Evolutionary conservation across 306 rosid genomes (phyloP).

Genomic region (Vachellia collinsii): DNA sequence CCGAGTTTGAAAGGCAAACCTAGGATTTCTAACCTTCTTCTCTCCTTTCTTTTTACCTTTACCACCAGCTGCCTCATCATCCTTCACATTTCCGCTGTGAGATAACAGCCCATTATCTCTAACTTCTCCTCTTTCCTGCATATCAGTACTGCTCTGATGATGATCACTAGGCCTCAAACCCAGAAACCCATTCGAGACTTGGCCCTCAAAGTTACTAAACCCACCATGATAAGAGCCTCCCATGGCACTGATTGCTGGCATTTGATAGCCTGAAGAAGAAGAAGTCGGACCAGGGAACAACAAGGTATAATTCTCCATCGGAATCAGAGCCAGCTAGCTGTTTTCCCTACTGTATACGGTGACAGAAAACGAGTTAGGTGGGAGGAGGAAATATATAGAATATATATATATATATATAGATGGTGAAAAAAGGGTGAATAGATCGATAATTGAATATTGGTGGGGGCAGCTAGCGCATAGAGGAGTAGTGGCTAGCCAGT

Average conservation of each 20-base stretch:
- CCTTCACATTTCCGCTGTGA: background rate
- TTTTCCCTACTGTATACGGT: background rate
- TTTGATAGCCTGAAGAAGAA: conserved; percentile 33
- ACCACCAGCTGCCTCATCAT: background rate
- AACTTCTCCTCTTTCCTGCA: conserved; percentile 6
- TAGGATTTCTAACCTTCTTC: conserved; percentile 59
- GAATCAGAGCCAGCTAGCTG: background rate
- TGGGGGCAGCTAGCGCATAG: background rate
- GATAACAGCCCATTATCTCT: background rate
- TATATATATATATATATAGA: background rate
- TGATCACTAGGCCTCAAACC: conserved; percentile 39
- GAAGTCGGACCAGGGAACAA: conserved; percentile 55
- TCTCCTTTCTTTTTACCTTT: conserved; percentile 44
- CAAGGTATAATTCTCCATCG: conserved; percentile 62
- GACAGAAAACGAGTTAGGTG: background rate
- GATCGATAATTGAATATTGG: background rate
- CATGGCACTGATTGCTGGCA: conserved; percentile 31
- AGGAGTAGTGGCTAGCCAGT: background rate
- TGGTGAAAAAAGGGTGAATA: background rate
- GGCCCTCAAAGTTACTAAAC: conserved; percentile 33
- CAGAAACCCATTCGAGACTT: conserved; percentile 45
- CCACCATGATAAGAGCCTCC: conserved; percentile 8
- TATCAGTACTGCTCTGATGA: background rate
- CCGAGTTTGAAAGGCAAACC: conserved; percentile 74
- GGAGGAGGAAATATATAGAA: background rate